phyloP scores from a whole-genome alignment of 371 early-diverging fungal species.

The Apophysomyces sp. region DNA sequence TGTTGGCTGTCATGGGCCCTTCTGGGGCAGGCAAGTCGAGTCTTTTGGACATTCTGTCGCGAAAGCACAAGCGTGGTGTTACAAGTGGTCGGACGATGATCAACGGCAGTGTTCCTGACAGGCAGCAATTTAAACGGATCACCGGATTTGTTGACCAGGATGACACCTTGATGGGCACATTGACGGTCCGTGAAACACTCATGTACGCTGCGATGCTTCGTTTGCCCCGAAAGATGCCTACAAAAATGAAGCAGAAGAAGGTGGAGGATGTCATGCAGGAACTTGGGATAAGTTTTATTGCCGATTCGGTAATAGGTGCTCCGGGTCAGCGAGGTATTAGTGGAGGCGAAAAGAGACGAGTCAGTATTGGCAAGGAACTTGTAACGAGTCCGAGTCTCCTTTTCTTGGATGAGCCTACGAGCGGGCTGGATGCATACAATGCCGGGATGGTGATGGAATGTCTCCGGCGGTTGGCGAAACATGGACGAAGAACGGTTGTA shows the following conservation, averaged over 20 bases:
- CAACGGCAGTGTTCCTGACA: conserved; percentile 69
- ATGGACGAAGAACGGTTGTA: conserved; percentile 68
- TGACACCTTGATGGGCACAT: conserved; percentile 79
- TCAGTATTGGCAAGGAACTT: conserved; percentile 89
- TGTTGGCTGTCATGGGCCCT: conserved; percentile 74
- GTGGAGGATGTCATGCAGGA: conserved; percentile 71
- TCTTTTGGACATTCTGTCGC: conserved; percentile 83
- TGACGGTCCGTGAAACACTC: conserved; percentile 92
- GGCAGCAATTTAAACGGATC: conserved; percentile 57
- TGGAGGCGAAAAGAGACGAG: conserved; percentile 94
- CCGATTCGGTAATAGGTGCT: conserved; percentile 65
- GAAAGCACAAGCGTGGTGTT: conserved; percentile 78
- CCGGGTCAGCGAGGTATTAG: conserved; percentile 78
- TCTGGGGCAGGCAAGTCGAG: conserved; percentile 36
- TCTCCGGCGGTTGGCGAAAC: conserved; percentile 63
- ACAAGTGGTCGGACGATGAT: conserved; percentile 87
- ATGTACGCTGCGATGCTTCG: conserved; percentile 84
- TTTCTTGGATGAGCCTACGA: conserved; percentile 90
- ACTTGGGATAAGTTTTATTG: conserved; percentile 67
- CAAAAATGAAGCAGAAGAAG: conserved; percentile 45
- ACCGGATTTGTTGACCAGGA: conserved; percentile 94
- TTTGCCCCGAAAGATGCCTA: conserved; percentile 62
- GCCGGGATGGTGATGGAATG: conserved; percentile 79
- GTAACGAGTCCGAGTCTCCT: conserved; percentile 82
- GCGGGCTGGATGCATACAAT: conserved; percentile 88